phyloP scores from a whole-genome alignment of 2,329 filamentous ascomycete species.

The Monosporascus sp. region DNA sequence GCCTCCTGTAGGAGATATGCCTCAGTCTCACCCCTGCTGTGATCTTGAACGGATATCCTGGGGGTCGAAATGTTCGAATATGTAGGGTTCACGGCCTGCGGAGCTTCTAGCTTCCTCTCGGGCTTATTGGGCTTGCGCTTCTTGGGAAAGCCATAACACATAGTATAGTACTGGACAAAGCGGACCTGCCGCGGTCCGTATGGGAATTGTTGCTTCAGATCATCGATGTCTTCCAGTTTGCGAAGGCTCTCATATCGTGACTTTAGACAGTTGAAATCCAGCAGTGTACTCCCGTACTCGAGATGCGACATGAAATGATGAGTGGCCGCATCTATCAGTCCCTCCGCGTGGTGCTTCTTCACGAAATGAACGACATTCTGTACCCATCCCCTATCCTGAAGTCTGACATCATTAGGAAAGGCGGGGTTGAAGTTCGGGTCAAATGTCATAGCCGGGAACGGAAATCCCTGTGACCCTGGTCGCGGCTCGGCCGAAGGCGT shows the following conservation, averaged over 20 bases:
- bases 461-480: conserved; percentile 3
- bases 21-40: conserved; percentile 28
- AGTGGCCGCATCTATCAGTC: conserved; percentile 64
- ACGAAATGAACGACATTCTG: conserved; percentile 69
- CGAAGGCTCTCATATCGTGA: conserved; percentile 65
- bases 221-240: conserved; percentile 66
- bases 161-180: conserved; percentile 87
- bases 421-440: conserved; percentile 71
- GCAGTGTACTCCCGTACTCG: conserved; percentile 77
- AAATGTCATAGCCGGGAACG: conserved; percentile 18
- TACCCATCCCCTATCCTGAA: conserved; percentile 66
- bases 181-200: conserved; percentile 53
- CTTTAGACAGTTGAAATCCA: conserved; percentile 68
- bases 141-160: conserved; percentile 70
- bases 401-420: conserved; percentile 68
- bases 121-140: conserved; percentile 28
- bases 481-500: conserved; percentile 9
- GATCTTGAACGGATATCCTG: conserved; percentile 41
- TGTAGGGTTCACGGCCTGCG: conserved; percentile 9
- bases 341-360: conserved; percentile 70
- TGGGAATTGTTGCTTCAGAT: conserved; percentile 33
- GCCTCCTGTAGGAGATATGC: conserved; percentile 11
- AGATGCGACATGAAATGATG: conserved; percentile 74
- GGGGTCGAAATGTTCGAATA: conserved; percentile 28
- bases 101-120: conserved; percentile 6